phyloP scores from a whole-genome alignment of 148 eudicot genomes.

The Fagopyrum homotropicum region DNA sequence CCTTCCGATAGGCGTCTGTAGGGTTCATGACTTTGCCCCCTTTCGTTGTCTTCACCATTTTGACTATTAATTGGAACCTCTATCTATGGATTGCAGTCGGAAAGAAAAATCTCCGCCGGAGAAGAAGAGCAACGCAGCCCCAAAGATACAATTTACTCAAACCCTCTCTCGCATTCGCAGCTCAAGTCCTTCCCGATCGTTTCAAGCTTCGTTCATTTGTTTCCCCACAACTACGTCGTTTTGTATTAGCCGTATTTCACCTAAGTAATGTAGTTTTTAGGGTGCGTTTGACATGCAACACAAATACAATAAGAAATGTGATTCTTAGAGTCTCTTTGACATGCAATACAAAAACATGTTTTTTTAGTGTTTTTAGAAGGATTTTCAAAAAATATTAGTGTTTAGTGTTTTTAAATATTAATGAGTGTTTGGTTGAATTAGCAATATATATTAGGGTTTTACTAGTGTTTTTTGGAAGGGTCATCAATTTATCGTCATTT shows the following conservation, averaged over 20 bases:
- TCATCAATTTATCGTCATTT: too few relatives aligned
- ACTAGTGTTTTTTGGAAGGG: too few relatives aligned
- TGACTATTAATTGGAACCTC: constrained; percentile 16
- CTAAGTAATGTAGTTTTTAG: too few relatives aligned
- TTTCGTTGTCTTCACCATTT: constrained; percentile 88
- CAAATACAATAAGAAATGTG: too few relatives aligned
- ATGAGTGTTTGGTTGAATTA: too few relatives aligned
- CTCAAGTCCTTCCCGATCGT: background rate
- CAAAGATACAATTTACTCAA: background rate
- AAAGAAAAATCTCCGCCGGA: background rate
- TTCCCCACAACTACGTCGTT: background rate
- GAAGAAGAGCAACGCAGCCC: background rate
- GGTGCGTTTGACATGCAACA: too few relatives aligned
- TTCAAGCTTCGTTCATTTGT: background rate
- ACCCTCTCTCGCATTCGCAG: background rate
- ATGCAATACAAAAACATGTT: too few relatives aligned
- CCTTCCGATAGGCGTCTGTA: constrained; percentile 90
- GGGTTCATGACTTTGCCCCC: constrained; percentile 97
- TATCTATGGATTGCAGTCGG: background rate
- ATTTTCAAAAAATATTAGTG: too few relatives aligned
- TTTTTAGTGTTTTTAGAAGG: too few relatives aligned
- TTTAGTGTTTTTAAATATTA: too few relatives aligned
- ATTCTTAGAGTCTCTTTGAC: too few relatives aligned
- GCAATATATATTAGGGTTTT: too few relatives aligned
- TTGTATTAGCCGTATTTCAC: background rate